Evolutionary conservation across 257 asterid species (phyloP), one percentile per base, ranked within the genome.

Genomic region (Ophiorrhiza pumila): DNA sequence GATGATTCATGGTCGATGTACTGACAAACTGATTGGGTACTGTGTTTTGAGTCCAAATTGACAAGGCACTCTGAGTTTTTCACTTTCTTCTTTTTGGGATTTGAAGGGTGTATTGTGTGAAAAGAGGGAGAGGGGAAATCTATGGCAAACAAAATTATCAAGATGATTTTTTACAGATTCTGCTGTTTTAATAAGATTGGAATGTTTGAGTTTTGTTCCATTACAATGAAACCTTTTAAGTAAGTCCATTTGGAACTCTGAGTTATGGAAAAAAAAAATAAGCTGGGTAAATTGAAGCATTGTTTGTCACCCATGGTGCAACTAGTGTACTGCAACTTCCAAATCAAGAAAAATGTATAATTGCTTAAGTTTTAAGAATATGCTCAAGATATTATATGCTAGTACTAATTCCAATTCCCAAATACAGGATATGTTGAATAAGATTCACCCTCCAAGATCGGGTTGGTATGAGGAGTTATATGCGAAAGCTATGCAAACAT

Each of bases 391-490:
- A 64, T 23, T 41, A 45, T 37, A 37, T 32, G 35, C 22, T 32
- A 60, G 31, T 57, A 71, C 9, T 65, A n/a, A n/a, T n/a, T n/a
- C n/a, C n/a, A n/a, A 50, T 58, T 79, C 65, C 31, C 7, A 17
- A 76, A 60, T 80, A 67, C 80, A 93, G 98, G 82, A 79, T 71
- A 74, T 77, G 83, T 73, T 93, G 87, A 85, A 88, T 47, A 86
- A 80, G 78, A 47, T 87, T 78, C 98, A 83, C 73, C 98, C 96
- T 77, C 87, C 89, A 10, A 93, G 91, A 77, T 88, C 95, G 20
- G 98, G 83, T 79, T 93, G 98, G 96, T 91, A 91, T n/a, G 96
- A 91, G 87, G 96, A 91, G 89, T 72, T 91, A 2, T 91, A 83
- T 74, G 97, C 97, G 27, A 80, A 63, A 11, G 89, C 85, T 23